Base-by-base conservation (phyloP, 1,284 basidiomycete genomes). In the Austropuccinia psidii region DNA sequence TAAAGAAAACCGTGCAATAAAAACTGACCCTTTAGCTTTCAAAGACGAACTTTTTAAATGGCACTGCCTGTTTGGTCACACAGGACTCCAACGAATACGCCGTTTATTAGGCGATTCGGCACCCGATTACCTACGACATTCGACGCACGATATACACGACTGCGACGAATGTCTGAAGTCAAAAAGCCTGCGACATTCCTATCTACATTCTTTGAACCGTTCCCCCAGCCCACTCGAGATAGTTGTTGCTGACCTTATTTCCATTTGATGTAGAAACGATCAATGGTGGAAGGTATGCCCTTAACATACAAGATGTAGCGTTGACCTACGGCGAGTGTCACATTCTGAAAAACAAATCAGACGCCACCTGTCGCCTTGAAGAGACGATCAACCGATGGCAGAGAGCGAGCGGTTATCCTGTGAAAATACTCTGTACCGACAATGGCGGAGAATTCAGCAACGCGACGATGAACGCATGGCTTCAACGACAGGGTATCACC, bases 261-360 rank as follows among this genome's bases (percentile, higher is more conserved):
- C 65, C 50, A 1, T 54, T 67, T 27, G 50, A 67, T 19, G 65
- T 67, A 8, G 50, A 67, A 19, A 54, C 65, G 17, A 50, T 54
- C 17, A 55, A 67, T n/a, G 37, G 39, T 21, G 62, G 45, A 1
- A 31, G 15, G 13, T 65, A 15, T 33, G 8, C 45, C 8, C 62
- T 65, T 4, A 65, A n/a, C 4, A 31, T 65, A 27, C 13, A 31
- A 31, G 62, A 65, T 37, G 4, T 35, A 13, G 41, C 9, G 17
- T 7, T 45, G 4, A 43, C 39, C 17, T 65, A 11, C 45, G 24
- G 24, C 21, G 11, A 47, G 6, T 37, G 2, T n/a, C 41, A 65
- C 17, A 33, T 65, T 11, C 21, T 65, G 7, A 33, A 7, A 4
- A 49, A 27, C 19, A 65, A 65, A 27, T 45, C 43, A 15, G 15